A percentile compares a stretch with the other conserved stretches of the same genome.
Conservation (phyloP, 371 early-diverging fungal species). For the Mortierella sp. region DNA sequence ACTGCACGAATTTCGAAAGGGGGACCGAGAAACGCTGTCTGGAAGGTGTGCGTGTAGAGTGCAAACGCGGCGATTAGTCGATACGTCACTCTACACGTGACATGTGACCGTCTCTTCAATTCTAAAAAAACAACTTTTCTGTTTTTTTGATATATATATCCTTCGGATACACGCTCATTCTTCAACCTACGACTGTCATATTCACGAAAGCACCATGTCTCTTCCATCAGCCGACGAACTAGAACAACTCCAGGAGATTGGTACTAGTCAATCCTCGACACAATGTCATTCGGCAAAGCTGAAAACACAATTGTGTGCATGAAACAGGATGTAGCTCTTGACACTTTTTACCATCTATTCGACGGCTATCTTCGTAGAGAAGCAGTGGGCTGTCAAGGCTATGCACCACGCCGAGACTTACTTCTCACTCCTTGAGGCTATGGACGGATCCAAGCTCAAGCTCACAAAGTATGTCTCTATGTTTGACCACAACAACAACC, state of each 20-base stretch:
- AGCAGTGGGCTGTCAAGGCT: constrained; percentile 95
- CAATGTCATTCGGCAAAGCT: no score
- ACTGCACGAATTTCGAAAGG: no score
- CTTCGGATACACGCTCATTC: no score
- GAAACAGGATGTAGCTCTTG: not conserved
- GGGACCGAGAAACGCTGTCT: no score
- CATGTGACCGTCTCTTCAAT: not conserved
- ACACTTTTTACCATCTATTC: not conserved
- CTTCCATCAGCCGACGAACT: constrained; percentile 84
- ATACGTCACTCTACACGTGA: not conserved
- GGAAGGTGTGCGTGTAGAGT: not conserved
- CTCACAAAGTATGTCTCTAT: constrained; percentile 74
- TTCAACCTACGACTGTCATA: no score
- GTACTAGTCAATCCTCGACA: constrained; percentile 55
- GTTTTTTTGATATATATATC: no score
- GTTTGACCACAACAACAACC: not conserved
- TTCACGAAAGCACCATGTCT: constrained; percentile 64
- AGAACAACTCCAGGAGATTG: constrained; percentile 84
- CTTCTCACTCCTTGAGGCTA: constrained; percentile 77
- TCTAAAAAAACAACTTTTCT: no score
- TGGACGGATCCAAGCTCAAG: constrained; percentile 77
- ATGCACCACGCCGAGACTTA: constrained; percentile 95
- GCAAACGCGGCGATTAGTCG: no score
- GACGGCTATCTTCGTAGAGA: constrained; percentile 61
- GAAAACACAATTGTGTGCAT: not conserved